Conservation (phyloP, 2,329 filamentous ascomycete genomes). For the Neonectria sp. region DNA sequence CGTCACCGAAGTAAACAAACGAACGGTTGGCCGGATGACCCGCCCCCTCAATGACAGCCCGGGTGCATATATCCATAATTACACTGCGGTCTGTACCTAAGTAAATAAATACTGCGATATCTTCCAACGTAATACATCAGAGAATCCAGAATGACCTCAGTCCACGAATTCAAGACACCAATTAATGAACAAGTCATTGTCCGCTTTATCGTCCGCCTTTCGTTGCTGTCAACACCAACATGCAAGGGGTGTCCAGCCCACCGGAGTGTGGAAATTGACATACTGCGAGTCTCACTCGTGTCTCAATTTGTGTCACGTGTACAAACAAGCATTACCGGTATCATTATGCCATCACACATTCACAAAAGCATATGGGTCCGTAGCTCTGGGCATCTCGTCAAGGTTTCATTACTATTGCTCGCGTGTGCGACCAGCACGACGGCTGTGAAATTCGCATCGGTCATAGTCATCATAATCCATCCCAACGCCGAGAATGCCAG, state of each 20-base stretch:
- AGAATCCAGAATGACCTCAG: neutral
- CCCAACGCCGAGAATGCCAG: conserved; percentile 57
- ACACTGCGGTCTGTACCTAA: no score
- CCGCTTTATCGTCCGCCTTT: neutral
- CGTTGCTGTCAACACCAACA: neutral
- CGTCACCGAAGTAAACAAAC: conserved; percentile 28
- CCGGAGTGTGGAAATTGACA: neutral
- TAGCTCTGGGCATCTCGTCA: conserved; percentile 49
- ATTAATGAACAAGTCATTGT: neutral
- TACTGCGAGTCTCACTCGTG: neutral
- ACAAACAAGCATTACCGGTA: neutral
- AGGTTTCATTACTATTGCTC: conserved; percentile 55
- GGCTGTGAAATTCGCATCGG: conserved; percentile 52
- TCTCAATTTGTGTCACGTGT: neutral
- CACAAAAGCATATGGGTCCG: conserved; percentile 15
- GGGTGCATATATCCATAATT: neutral
- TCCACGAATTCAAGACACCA: neutral
- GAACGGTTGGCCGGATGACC: conserved; percentile 22
- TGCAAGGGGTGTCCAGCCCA: neutral
- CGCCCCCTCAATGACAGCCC: neutral
- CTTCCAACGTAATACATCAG: neutral
- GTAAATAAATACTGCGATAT: neutral
- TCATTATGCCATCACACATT: conserved; percentile 10
- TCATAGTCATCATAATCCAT: conserved; percentile 54
- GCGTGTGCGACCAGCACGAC: conserved; percentile 51